Percentiles rank a stretch among this genome's conserved stretches.
Conservation (phyloP, 805 yeast species). For the Metahyphopichia silvanorum region DNA sequence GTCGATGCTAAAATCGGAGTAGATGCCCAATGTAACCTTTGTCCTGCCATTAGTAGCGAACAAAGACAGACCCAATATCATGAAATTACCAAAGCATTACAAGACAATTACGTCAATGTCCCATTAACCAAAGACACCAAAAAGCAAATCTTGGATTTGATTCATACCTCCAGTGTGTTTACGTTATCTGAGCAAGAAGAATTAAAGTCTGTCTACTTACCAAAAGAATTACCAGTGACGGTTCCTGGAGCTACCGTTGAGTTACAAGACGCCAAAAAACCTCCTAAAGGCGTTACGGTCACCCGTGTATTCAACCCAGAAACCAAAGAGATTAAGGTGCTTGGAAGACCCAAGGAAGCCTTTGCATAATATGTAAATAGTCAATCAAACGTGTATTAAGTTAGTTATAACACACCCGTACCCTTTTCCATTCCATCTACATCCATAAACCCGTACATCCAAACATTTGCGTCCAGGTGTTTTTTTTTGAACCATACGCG, state of each 20-base stretch:
- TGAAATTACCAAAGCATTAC: conserved; percentile 18
- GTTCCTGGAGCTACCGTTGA: conserved; percentile 39
- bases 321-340: conserved; percentile 47
- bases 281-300: conserved; percentile 46
- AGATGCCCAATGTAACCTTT: conserved; percentile 42
- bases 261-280: conserved; percentile 35
- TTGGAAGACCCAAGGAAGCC: conserved; percentile 54
- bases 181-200: conserved; percentile 28
- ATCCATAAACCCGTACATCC: no score
- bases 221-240: conserved; percentile 53
- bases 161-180: conserved; percentile 42
- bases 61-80: conserved; percentile 19
- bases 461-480: no score
- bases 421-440: no score
- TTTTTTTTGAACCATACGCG: no score
- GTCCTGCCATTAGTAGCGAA: conserved; percentile 31
- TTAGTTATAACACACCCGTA: no score
- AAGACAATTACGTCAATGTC: conserved; percentile 15
- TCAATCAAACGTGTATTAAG: neutral
- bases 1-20: conserved; percentile 48
- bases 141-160: conserved; percentile 39
- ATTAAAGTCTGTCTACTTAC: conserved; percentile 50
- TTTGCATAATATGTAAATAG: conserved; percentile 20
- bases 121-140: conserved; percentile 35
- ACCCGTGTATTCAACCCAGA: conserved; percentile 61